Evolutionary conservation across 495 filamentous ascomycete genomes (phyloP).

Genomic region (Lasiosphaeria miniovina): DNA sequence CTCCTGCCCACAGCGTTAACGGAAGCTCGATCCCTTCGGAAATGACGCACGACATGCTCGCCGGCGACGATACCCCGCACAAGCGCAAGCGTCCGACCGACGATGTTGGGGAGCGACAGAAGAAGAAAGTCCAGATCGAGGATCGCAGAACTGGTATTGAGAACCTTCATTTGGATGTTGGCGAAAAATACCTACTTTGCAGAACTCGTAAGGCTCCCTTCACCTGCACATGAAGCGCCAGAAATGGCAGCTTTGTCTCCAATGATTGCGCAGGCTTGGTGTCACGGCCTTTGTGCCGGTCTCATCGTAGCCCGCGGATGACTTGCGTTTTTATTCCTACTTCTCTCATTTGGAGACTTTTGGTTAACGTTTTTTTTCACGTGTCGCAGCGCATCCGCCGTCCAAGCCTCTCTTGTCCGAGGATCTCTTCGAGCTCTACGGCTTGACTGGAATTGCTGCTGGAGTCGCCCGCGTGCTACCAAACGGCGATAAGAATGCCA

Average conservation of each 20-base stretch:
- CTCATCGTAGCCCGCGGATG: neutral
- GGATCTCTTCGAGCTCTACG: slow-evolving; percentile 53
- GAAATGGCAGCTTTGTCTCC: slow-evolving; percentile 4
- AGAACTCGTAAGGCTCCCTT: slow-evolving; percentile 60
- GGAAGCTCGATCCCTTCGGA: slow-evolving; percentile 46
- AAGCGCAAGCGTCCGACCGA: slow-evolving; percentile 54
- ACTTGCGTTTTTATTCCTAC: neutral
- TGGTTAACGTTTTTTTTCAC: slow-evolving; percentile 48
- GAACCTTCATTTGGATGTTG: slow-evolving; percentile 55
- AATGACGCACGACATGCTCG: slow-evolving; percentile 38
- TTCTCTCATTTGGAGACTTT: slow-evolving; percentile 26
- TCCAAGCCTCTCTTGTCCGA: slow-evolving; percentile 40
- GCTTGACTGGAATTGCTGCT: slow-evolving; percentile 45
- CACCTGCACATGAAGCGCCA: slow-evolving; percentile 16
- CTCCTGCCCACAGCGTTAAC: slow-evolving; percentile 58
- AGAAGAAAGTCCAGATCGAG: slow-evolving; percentile 56
- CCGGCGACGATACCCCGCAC: slow-evolving; percentile 43
- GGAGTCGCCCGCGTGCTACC: slow-evolving; percentile 53
- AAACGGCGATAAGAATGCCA: slow-evolving; percentile 54
- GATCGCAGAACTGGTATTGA: slow-evolving; percentile 52
- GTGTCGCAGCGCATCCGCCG: slow-evolving; percentile 40
- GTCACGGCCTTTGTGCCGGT: neutral
- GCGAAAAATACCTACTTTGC: slow-evolving; percentile 57
- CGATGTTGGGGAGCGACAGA: slow-evolving; percentile 46
- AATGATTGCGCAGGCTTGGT: neutral